Percentiles rank a stretch among this genome's conserved stretches.
Conservation (phyloP, 352 stramenopile genomes). For the Pythium utonaiense region DNA sequence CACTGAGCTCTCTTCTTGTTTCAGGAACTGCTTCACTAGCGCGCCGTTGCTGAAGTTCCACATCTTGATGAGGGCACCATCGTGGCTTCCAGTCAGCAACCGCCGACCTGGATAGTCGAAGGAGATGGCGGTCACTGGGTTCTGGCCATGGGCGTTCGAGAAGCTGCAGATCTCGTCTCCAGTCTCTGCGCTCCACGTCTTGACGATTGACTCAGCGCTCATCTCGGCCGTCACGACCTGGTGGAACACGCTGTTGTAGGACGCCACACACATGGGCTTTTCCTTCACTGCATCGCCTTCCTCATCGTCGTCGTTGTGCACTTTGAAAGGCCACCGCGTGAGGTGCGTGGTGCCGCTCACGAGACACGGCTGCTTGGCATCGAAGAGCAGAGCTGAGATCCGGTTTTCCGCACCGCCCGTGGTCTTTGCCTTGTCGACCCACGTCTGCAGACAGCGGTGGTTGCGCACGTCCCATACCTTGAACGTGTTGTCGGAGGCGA, state of each 20-base stretch:
- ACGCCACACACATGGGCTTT: conserved; percentile 45
- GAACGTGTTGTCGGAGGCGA: conserved; percentile 77
- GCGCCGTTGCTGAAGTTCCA: conserved; percentile 90
- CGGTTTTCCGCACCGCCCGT: conserved; percentile 56
- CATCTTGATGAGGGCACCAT: conserved; percentile 77
- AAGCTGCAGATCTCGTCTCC: conserved; percentile 84
- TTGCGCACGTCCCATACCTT: conserved; percentile 86
- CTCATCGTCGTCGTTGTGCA: conserved; percentile 34
- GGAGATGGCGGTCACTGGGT: conserved; percentile 72
- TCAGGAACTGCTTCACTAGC: conserved; percentile 81
- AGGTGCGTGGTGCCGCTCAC: conserved; percentile 69
- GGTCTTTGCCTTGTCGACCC: conserved; percentile 54
- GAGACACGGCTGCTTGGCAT: conserved; percentile 59
- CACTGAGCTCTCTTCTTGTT: conserved; percentile 33
- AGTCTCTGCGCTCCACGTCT: conserved; percentile 84
- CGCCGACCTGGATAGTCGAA: conserved; percentile 79
- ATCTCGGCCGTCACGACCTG: conserved; percentile 79
- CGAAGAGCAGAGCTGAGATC: conserved; percentile 64
- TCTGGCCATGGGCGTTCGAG: conserved; percentile 54
- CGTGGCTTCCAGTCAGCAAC: conserved; percentile 77
- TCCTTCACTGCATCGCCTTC: conserved; percentile 42
- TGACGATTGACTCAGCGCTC: conserved; percentile 69
- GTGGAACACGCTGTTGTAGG: conserved; percentile 83
- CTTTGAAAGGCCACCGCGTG: conserved; percentile 65
- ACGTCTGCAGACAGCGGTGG: conserved; percentile 78